phyloP scores from a whole-genome alignment of 495 filamentous ascomycete species.

The Barbatosphaeria neglecta region DNA sequence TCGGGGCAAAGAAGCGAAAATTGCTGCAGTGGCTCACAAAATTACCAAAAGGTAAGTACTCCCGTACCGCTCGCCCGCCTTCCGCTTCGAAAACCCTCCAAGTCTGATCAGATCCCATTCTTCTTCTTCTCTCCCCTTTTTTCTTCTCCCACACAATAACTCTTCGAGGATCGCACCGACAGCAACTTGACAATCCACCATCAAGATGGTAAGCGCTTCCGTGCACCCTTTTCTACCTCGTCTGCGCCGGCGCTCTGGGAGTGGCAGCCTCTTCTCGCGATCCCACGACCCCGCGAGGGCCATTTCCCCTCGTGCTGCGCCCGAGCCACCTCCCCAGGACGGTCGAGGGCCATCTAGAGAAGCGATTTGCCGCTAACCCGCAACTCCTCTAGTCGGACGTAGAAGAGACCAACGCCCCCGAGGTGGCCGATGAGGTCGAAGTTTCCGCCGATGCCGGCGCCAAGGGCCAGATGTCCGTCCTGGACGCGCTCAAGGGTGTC shows the following conservation, averaged over 20 bases:
- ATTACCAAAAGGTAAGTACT: too few species aligned
- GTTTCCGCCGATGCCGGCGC: slow-evolving; percentile 68
- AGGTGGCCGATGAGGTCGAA: slow-evolving; percentile 78
- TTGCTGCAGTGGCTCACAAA: slow-evolving; percentile 6
- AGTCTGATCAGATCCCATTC: neutral
- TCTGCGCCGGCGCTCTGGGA: too few species aligned
- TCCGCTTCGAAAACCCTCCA: slow-evolving; percentile 7
- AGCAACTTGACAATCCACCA: slow-evolving; percentile 22
- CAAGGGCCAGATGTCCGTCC: slow-evolving; percentile 92
- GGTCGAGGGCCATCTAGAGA: neutral
- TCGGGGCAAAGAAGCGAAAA: slow-evolving; percentile 1
- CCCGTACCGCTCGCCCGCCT: slow-evolving; percentile 13
- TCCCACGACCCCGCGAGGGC: too few species aligned
- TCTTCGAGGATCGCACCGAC: slow-evolving; percentile 47
- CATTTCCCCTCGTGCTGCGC: too few species aligned
- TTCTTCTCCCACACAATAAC: slow-evolving; percentile 7
- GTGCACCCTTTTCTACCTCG: neutral
- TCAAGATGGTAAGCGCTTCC: slow-evolving; percentile 42
- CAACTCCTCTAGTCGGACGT: slow-evolving; percentile 41
- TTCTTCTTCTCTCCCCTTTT: neutral
- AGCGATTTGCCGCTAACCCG: slow-evolving; percentile 3
- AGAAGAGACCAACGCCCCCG: slow-evolving; percentile 71
- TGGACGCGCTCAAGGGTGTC: slow-evolving; percentile 94
- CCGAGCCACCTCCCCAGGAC: neutral
- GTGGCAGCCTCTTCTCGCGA: too few species aligned